phyloP scores from a whole-genome alignment of 805 yeast species.

The Ogataea dorogensis region DNA sequence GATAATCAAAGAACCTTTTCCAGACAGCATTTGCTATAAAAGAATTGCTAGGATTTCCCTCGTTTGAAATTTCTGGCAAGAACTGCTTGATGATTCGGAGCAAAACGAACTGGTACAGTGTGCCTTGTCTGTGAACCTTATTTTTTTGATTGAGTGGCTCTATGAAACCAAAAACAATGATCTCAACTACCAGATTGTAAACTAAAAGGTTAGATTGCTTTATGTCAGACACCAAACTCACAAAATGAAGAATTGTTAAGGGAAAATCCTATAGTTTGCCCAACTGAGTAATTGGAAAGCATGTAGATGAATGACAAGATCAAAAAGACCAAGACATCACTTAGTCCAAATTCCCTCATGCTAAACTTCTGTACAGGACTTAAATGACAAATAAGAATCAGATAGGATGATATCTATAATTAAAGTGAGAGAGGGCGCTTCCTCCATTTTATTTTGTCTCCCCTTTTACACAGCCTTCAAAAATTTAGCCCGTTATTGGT shows the following conservation, averaged over 20 bases:
- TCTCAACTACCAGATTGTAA: conserved; percentile 22
- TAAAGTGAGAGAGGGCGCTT: conserved; percentile 6
- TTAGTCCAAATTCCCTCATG: conserved; percentile 33
- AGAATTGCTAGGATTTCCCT: conserved; percentile 23
- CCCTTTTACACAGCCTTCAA: conserved; percentile 5
- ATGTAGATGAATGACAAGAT: conserved; percentile 25
- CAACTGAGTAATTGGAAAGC: conserved; percentile 26
- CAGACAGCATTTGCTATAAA: conserved; percentile 34
- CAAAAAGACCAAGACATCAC: conserved; percentile 29
- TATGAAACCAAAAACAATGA: conserved; percentile 28
- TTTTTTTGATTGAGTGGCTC: conserved; percentile 34
- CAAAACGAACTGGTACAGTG: conserved; percentile 29
- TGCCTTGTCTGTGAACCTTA: conserved; percentile 30
- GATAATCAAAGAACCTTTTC: conserved; percentile 31
- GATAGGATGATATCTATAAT: not conserved
- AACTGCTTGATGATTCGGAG: conserved; percentile 21
- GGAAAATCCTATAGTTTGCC: conserved; percentile 21
- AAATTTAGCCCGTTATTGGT: not conserved
- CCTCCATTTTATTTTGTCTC: conserved; percentile 6
- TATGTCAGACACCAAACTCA: conserved; percentile 12
- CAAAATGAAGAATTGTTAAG: conserved; percentile 20
- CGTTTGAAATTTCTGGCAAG: conserved; percentile 17
- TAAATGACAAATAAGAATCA: not conserved
- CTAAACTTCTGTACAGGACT: not conserved
- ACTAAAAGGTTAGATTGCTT: conserved; percentile 17